A percentile compares a stretch with the other conserved stretches of the same genome.
Conservation (phyloP, 352 stramenopile species). For the Globisporangium orthogonon region DNA sequence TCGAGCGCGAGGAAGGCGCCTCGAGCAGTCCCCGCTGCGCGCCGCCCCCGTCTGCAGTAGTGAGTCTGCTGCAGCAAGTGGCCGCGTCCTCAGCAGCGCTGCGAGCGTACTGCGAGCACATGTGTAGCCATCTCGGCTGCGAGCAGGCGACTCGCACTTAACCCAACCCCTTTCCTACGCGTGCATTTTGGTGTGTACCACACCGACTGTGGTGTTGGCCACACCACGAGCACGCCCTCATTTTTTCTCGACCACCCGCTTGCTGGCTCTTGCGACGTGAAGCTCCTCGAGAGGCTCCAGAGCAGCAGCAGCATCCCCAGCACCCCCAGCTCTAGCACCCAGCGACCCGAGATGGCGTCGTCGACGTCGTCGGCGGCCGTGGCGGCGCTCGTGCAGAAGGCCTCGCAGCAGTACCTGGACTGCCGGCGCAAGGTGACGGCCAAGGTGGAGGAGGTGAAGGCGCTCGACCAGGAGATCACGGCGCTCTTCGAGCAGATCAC, state of each 20-base stretch:
- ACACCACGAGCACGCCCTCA: not conserved
- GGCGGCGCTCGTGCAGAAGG: conserved; percentile 64
- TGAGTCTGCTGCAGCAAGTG: conserved; percentile 10
- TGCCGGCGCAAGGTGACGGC: conserved; percentile 70
- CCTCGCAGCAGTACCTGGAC: conserved; percentile 77
- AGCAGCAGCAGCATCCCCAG: not conserved
- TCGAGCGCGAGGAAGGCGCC: too few species aligned
- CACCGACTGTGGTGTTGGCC: not conserved
- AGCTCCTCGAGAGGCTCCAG: not conserved
- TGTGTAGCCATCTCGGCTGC: conserved; percentile 1
- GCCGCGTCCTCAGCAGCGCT: conserved; percentile 1
- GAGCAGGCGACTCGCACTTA: not conserved
- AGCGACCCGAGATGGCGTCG: conserved; percentile 29
- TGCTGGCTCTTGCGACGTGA: not conserved
- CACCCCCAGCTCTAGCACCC: too few species aligned
- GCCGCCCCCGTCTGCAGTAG: not conserved
- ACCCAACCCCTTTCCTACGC: not conserved
- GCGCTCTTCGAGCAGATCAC: conserved; percentile 69
- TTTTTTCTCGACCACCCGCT: conserved; percentile 4
- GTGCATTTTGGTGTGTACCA: not conserved
- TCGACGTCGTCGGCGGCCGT: conserved; percentile 38
- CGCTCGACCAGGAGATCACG: conserved; percentile 65
- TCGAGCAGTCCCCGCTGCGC: too few species aligned
- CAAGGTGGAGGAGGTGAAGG: conserved; percentile 77
- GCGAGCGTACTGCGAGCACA: conserved; percentile 6